Percentiles rank a stretch among this genome's conserved stretches.
Evolutionary conservation across 306 rosid genomes (phyloP).

Genomic region (Prunus davidiana): DNA sequence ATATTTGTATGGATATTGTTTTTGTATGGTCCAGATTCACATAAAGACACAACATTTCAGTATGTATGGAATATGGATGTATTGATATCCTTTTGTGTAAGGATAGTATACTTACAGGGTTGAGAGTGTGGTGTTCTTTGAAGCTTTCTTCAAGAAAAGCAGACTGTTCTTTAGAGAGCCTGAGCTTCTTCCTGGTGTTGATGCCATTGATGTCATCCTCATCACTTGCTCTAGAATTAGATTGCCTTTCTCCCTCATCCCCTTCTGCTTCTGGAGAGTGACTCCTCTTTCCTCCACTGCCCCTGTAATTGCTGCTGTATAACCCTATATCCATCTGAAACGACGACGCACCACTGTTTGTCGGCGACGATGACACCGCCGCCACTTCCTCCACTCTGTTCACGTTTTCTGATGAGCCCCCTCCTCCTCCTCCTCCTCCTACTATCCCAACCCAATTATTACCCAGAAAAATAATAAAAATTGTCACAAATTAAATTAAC

Average conservation of each 20-base stretch:
- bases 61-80: no score
- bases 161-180: conserved; percentile 38
- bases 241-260: conserved; percentile 24
- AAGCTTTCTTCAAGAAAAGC: conserved; percentile 43
- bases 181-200: conserved; percentile 27
- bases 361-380: conserved; percentile 24
- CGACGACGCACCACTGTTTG: conserved; percentile 35
- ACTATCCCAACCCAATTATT: background rate
- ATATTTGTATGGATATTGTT: no score
- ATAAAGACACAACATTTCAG: no score
- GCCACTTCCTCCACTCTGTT: conserved; percentile 10
- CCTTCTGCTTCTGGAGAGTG: conserved; percentile 15
- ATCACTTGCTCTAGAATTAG: conserved; percentile 27
- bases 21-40: background rate
- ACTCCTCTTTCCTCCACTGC: conserved; percentile 16
- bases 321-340: conserved; percentile 35
- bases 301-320: conserved; percentile 12
- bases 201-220: conserved; percentile 31
- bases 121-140: conserved; percentile 38
- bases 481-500: background rate
- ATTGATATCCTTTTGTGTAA: no score
- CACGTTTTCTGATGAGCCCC: background rate
- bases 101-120: conserved; percentile 29
- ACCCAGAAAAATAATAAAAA: background rate
- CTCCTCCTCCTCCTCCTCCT: no score